A percentile compares a stretch with the other conserved stretches of the same genome.
These are phyloP conservation scores for Alectoria sarmentosa DNA, from an alignment of 495 filamentous ascomycete genomes.

Conservation along the genomic window DNA sequence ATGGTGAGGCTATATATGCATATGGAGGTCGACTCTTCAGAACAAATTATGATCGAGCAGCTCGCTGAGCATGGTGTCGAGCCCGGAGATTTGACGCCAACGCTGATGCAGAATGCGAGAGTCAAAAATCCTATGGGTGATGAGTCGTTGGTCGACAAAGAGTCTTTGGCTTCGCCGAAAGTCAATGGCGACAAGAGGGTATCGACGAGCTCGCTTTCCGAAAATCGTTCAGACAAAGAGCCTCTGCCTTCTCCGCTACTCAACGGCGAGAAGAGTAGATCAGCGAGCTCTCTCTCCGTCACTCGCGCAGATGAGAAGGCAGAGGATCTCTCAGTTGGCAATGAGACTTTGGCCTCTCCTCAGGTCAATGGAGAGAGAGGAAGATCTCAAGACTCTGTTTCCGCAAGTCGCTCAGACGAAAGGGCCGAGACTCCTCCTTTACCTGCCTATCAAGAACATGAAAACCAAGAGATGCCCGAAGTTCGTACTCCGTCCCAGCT, in stretches of 20 bases:
- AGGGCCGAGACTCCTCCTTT: constrained; percentile 44
- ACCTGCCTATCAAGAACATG: constrained; percentile 65
- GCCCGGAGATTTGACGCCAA: constrained; percentile 71
- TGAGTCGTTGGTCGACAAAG: constrained; percentile 22
- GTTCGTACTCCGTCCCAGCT: constrained; percentile 78
- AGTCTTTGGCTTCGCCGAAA: constrained; percentile 27
- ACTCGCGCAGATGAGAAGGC: constrained; percentile 33
- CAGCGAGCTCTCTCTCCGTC: constrained; percentile 13
- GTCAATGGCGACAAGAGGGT: constrained; percentile 29
- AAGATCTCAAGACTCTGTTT: constrained; percentile 26
- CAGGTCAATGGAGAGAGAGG: constrained; percentile 30
- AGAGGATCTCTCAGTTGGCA: constrained; percentile 29
- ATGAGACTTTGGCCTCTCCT: constrained; percentile 25
- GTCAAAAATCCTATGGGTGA: constrained; percentile 89
- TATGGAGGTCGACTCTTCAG: constrained; percentile 86
- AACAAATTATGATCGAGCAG: constrained; percentile 99
- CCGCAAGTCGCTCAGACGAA: constrained; percentile 29
- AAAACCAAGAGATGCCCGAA: constrained; percentile 61
- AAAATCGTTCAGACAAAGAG: constrained; percentile 38
- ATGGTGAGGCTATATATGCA: constrained; percentile 90
- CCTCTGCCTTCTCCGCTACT: constrained; percentile 29
- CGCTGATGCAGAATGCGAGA: constrained; percentile 85
- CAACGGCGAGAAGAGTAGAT: constrained; percentile 28
- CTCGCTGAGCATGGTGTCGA: constrained; percentile 85
- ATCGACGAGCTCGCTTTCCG: constrained; percentile 17